Conservation (phyloP, 1,139 yeast genomes). For the Trichomonascaceae sp. region DNA sequence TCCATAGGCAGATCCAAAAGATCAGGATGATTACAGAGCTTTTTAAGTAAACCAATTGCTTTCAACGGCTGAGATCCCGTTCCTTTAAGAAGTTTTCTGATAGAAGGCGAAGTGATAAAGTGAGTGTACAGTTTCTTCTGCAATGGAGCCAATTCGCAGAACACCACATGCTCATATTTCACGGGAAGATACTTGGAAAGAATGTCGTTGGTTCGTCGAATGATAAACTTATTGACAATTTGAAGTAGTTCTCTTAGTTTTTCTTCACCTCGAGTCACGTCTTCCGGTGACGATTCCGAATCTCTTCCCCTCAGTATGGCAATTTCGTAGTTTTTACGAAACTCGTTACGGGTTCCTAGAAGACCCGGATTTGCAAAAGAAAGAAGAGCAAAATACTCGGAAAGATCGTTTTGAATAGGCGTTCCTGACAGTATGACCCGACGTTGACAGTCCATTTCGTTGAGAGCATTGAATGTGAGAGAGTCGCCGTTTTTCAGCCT, state of each 20-base stretch:
- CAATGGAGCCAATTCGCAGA: constrained; percentile 75
- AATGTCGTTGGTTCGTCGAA: constrained; percentile 92
- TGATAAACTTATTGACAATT: constrained; percentile 82
- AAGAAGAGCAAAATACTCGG: constrained; percentile 87
- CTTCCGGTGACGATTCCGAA: constrained; percentile 81
- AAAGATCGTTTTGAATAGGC: constrained; percentile 92
- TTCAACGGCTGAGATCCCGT: constrained; percentile 77
- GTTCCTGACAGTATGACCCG: constrained; percentile 95
- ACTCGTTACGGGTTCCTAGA: constrained; percentile 77
- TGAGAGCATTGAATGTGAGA: constrained; percentile 80
- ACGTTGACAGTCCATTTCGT: constrained; percentile 74
- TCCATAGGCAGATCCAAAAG: constrained; percentile 70
- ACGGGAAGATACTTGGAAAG: constrained; percentile 89
- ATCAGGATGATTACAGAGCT: constrained; percentile 91
- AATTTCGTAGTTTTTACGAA: constrained; percentile 76
- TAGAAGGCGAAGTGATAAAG: constrained; percentile 76
- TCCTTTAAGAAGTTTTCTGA: constrained; percentile 62
- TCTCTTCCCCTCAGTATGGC: constrained; percentile 82
- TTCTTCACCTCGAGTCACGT: constrained; percentile 61
- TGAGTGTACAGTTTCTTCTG: constrained; percentile 67
- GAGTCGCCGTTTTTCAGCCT: constrained; percentile 93
- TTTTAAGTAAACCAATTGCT: constrained; percentile 83
- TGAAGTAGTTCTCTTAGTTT: constrained; percentile 67
- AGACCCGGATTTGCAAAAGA: constrained; percentile 95
- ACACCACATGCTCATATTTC: constrained; percentile 92